These are phyloP conservation scores for Adenanthera pavonina DNA, from an alignment of 306 rosid species.

Conservation along the genomic window DNA sequence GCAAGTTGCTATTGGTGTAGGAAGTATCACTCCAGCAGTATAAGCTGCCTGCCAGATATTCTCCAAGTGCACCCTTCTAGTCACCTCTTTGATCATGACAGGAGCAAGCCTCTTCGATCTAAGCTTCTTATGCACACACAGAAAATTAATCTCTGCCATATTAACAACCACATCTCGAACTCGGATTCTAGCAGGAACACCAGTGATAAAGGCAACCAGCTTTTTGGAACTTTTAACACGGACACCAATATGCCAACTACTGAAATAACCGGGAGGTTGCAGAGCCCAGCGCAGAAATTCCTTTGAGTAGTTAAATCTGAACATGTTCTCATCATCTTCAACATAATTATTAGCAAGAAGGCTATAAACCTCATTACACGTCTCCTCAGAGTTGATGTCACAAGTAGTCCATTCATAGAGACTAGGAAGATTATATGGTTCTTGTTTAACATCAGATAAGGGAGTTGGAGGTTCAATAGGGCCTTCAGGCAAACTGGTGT, in stretches of 20 bases:
- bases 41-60: constrained; percentile 82
- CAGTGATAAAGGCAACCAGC: constrained; percentile 79
- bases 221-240: constrained; percentile 70
- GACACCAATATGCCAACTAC: constrained; percentile 82
- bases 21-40: constrained; percentile 81
- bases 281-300: constrained; percentile 81
- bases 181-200: constrained; percentile 74
- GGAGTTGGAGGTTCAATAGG: constrained; percentile 70
- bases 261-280: constrained; percentile 70
- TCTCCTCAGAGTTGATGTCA: constrained; percentile 60
- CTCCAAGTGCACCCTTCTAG: constrained; percentile 80
- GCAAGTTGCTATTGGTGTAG: constrained; percentile 78
- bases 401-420: constrained; percentile 76
- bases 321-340: constrained; percentile 81
- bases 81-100: constrained; percentile 84
- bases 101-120: constrained; percentile 84
- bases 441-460: constrained; percentile 69
- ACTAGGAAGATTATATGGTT: constrained; percentile 73
- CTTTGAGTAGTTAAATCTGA: constrained; percentile 75
- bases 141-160: constrained; percentile 79
- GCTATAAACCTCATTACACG: constrained; percentile 67
- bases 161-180: constrained; percentile 58
- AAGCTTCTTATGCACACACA: constrained; percentile 82
- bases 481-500: constrained; percentile 66
- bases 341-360: constrained; percentile 75